Evolutionary conservation across 225 moss, liverwort and hornwort species (phyloP), one percentile per base, ranked within the genome.

Genomic region (Pleurozium schreberi): DNA sequence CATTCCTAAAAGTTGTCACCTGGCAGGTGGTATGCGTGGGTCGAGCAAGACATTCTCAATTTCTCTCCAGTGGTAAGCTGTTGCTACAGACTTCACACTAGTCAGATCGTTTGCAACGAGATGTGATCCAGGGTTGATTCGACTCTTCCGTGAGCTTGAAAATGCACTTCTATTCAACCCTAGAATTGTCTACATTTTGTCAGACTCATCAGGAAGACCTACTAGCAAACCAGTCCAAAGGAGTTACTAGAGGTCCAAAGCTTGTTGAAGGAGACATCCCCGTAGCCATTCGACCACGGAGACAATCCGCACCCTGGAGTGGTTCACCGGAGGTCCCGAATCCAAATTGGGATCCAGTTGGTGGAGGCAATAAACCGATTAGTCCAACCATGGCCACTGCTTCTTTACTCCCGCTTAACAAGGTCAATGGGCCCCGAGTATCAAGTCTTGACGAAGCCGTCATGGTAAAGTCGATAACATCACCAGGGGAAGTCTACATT

Each of bases 21-120:
- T 88, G 85, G 57, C 93, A 95, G 95, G 87, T 95, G 95, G 95
- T 95, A 88, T 93, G 95, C 95, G 71, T 94, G 95, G 95, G 92
- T 93, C 67, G 95, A 95, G 87, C 95, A 95, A 85, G 93, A 95
- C 85, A 95, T 92, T 64, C 93, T 90, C 88, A 93, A 94, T 85
- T 95, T 95, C 86, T 92, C 93, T 84, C 92, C 91, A 68, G 86
- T 49, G 91, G 94, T 93, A 91, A 81, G 92, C 78, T 86, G 61
- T 79, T 50, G 58, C 43, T 18, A 50, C 21, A 82, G 58, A 62
- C 36, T 49, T 83, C 18, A 33, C 21, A 83, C 17, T 77, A 71
- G 30, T 59, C n/a, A 61, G 40, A 33, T 75, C 25, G 45, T 78
- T n/a, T 78, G 62, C 78, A 88, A 42, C 34, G 22, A 63, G 83